These are phyloP conservation scores for Phlyctochytrium bullatum DNA, from an alignment of 192 early-diverging fungal species.

Conservation along the genomic window DNA sequence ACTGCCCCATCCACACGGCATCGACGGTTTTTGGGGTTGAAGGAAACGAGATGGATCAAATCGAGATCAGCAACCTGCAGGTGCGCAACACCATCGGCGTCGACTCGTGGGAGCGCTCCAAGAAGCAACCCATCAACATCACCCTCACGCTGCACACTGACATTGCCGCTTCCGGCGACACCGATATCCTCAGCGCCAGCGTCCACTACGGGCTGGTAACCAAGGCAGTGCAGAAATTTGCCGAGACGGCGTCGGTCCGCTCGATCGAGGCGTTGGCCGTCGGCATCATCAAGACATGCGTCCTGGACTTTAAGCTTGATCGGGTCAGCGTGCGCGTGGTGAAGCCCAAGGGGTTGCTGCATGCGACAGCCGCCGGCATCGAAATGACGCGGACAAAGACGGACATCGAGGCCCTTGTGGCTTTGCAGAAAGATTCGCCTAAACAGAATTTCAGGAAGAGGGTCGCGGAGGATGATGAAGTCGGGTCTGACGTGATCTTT, in stretches of 20 bases:
- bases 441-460: not conserved
- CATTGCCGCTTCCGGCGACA: slow-evolving; percentile 70
- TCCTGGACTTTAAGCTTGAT: too few relatives aligned
- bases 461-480: slow-evolving; percentile 8
- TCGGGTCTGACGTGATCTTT: slow-evolving; percentile 73
- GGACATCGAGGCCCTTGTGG: slow-evolving; percentile 47
- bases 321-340: slow-evolving; percentile 72
- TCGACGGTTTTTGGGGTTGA: too few relatives aligned
- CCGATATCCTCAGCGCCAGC: slow-evolving; percentile 75
- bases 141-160: slow-evolving; percentile 72
- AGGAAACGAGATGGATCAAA: not conserved
- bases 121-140: slow-evolving; percentile 82
- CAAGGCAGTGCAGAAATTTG: slow-evolving; percentile 72
- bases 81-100: slow-evolving; percentile 66
- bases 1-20: too few relatives aligned
- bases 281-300: slow-evolving; percentile 46
- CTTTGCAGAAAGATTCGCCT: too few relatives aligned
- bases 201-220: slow-evolving; percentile 82
- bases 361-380: slow-evolving; percentile 84
- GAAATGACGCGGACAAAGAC: slow-evolving; percentile 75
- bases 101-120: slow-evolving; percentile 90
- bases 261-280: slow-evolving; percentile 92
- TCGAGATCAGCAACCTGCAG: not conserved
- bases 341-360: slow-evolving; percentile 88
- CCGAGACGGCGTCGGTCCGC: slow-evolving; percentile 67